A percentile compares a stretch with the other conserved stretches of the same genome.
These are phyloP conservation scores for Gleditsia sinensis DNA, from an alignment of 306 rosid genomes.

Conservation along the genomic window DNA sequence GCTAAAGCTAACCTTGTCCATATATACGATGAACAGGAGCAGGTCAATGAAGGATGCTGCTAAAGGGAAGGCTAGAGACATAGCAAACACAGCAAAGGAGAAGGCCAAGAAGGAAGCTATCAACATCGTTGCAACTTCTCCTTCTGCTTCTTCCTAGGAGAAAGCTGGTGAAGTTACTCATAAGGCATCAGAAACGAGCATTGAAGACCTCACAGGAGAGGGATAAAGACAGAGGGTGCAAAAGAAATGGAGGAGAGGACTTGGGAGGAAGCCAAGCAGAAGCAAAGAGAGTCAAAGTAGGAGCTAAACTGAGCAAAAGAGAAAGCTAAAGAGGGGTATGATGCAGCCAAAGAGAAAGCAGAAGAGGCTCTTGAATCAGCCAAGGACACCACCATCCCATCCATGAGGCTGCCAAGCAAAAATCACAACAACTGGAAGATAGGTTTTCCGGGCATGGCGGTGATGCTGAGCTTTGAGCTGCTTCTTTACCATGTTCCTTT, in stretches of 20 bases:
- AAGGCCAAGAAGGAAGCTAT: slow-evolving; percentile 10
- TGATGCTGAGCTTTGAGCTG: slow-evolving; percentile 58
- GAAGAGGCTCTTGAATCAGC: slow-evolving; percentile 19
- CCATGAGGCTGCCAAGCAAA: slow-evolving; percentile 37
- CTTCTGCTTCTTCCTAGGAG: too few species aligned
- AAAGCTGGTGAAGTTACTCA: too few species aligned
- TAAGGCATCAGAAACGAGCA: slow-evolving; percentile 13
- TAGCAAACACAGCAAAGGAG: slow-evolving; percentile 35
- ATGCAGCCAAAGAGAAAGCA: slow-evolving; percentile 16
- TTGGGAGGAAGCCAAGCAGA: not conserved
- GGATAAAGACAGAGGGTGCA: not conserved
- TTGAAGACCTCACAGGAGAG: not conserved
- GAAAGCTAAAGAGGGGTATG: slow-evolving; percentile 12
- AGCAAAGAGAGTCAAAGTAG: slow-evolving; percentile 18
- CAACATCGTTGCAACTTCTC: too few species aligned
- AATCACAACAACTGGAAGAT: slow-evolving; percentile 40
- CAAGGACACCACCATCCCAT: slow-evolving; percentile 33
- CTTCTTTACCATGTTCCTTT: not conserved
- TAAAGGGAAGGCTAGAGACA: slow-evolving; percentile 36
- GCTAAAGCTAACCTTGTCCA: not conserved
- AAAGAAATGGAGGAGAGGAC: not conserved
- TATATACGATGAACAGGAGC: slow-evolving; percentile 43
- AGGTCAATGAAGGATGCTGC: slow-evolving; percentile 41
- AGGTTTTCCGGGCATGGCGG: slow-evolving; percentile 26
- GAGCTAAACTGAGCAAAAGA: slow-evolving; percentile 14